phyloP scores from a whole-genome alignment of 177 flowering plant species.

The Vitis hybrid region DNA sequence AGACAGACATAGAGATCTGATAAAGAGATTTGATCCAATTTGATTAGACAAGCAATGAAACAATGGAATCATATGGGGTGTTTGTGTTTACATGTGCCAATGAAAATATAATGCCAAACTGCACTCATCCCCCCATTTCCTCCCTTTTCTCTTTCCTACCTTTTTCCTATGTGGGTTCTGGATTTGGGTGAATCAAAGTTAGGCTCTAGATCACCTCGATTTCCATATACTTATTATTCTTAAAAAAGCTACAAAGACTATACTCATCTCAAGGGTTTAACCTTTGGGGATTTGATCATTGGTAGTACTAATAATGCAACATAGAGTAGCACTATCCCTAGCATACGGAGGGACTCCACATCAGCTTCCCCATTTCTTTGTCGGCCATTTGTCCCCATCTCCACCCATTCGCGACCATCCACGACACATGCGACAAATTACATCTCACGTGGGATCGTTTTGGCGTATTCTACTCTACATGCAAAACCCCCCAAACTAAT shows the following conservation, averaged over 20 bases:
- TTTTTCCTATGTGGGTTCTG: conserved; percentile 11
- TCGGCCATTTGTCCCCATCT: conserved; percentile 36
- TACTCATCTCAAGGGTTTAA: conserved; percentile 22
- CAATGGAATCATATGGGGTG: conserved; percentile 19
- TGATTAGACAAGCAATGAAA: conserved; percentile 18
- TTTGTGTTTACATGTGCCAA: conserved; percentile 11
- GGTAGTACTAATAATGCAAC: conserved; percentile 15
- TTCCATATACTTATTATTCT: neutral
- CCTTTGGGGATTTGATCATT: conserved; percentile 22
- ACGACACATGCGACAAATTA: neutral
- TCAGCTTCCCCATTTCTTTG: conserved; percentile 34
- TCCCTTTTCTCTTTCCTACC: neutral
- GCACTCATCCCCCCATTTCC: conserved; percentile 11
- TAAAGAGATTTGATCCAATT: conserved; percentile 30
- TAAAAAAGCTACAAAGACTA: conserved; percentile 15
- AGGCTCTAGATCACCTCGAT: neutral
- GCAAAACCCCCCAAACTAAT: too few relatives aligned
- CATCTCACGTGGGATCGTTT: neutral
- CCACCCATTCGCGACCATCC: conserved; percentile 3
- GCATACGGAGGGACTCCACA: conserved; percentile 26
- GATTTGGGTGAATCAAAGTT: conserved; percentile 1
- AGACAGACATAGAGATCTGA: conserved; percentile 32
- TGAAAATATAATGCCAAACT: conserved; percentile 18
- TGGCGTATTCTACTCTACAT: too few relatives aligned
- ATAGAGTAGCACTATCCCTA: conserved; percentile 23